Percentiles rank a stretch among this genome's conserved stretches.
phyloP scores from a whole-genome alignment of 2,329 filamentous ascomycete species.

The Clonostachys solani region DNA sequence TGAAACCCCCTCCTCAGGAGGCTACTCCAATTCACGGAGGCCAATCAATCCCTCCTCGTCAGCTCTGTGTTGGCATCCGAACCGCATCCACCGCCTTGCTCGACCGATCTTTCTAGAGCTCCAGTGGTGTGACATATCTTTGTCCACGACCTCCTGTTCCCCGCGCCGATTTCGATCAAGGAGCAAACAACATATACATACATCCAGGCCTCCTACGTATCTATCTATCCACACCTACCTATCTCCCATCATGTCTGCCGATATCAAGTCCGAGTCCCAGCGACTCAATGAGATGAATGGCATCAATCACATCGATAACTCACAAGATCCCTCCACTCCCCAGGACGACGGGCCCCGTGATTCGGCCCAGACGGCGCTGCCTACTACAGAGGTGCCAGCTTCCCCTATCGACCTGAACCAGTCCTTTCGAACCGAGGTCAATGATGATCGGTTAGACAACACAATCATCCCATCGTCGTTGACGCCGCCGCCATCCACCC shows the following conservation, averaged over 20 bases:
- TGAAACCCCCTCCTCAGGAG: too few relatives aligned
- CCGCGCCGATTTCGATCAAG: too few relatives aligned
- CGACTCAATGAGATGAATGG: constrained; percentile 20
- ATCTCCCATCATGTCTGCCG: constrained; percentile 23
- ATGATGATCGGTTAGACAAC: constrained; percentile 37
- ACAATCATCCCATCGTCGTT: constrained; percentile 52
- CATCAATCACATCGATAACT: constrained; percentile 24
- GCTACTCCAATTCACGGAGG: too few relatives aligned
- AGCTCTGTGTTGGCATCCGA: too few relatives aligned
- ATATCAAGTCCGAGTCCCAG: constrained; percentile 24
- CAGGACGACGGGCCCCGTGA: constrained; percentile 18
- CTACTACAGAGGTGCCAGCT: constrained; percentile 50
- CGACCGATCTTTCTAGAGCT: too few relatives aligned
- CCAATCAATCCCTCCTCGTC: too few relatives aligned
- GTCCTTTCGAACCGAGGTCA: constrained; percentile 46
- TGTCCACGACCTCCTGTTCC: too few relatives aligned
- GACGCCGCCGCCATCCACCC: constrained; percentile 54
- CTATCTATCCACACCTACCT: too few relatives aligned
- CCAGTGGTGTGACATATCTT: too few relatives aligned
- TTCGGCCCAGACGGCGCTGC: constrained; percentile 49
- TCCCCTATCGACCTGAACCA: constrained; percentile 45
- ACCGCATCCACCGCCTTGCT: too few relatives aligned
- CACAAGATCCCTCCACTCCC: constrained; percentile 23
- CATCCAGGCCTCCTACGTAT: too few relatives aligned
- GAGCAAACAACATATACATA: too few relatives aligned